Base-by-base conservation (phyloP, 1,284 basidiomycete species). In the Tilletia indica region DNA sequence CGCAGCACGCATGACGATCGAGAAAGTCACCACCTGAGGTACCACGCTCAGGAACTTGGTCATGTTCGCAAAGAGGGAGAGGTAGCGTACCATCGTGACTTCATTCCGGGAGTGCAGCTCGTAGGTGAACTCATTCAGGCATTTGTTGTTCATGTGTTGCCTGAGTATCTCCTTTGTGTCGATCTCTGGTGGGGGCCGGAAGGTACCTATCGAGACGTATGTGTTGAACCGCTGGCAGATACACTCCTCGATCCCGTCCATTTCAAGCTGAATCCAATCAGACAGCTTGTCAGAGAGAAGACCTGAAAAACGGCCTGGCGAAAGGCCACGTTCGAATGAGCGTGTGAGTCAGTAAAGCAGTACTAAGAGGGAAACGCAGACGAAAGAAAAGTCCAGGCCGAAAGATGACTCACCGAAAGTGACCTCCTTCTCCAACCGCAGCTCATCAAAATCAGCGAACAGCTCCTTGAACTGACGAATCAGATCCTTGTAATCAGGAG, bases 361-460 rank as follows among this genome's bases (percentile, higher is more conserved):
- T 31, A 31, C 25, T 31, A 31, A 31, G 25, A 31, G 25, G 25
- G 25, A 31, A 31, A 31, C 19, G 2, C 51, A 19, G 21, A n/a
- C 12, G 51, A 54, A 19, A 25, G 51, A 54, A 45, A 45, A 45
- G 42, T 9, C 42, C 42, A 9, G 42, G 9, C 3, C 42, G 6
- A 45, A 45, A 14, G 42, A 14, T n/a, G 2, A 64, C 61, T 64
- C 36, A 64, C 61, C 19, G 14, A 64, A 64, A 19, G 21, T 8
- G 3, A 64, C 12, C 61, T 34, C 36, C 61, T 64, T 36, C 19
- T 38, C 34, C 31, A 38, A 34, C 34, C 61, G 34, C 36, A 64
- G 31, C 12, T 64, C 61, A 19, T 64, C 61, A 42, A 64, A 39
- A 16, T 38, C 61, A n/a, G 36, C 36, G 14, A 64, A 64, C 36